A percentile compares a stretch with the other conserved stretches of the same genome.
phyloP scores from a whole-genome alignment of 306 rosid species.

The Casuarina cunninghamiana region DNA sequence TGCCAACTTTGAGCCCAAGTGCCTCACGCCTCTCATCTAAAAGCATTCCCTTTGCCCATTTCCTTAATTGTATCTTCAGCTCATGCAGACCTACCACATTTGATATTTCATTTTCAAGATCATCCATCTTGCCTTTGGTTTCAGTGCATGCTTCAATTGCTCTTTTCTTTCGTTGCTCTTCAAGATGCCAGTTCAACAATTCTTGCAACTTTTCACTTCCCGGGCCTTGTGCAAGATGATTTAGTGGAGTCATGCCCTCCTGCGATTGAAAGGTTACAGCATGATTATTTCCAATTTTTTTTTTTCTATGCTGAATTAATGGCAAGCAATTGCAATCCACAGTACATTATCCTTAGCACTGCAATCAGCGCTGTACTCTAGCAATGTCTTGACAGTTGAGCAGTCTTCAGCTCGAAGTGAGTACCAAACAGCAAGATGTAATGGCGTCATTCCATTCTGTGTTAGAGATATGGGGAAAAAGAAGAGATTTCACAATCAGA shows the following conservation, averaged over 20 bases:
- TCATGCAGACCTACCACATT: constrained; percentile 89
- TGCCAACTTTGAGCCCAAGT: constrained; percentile 84
- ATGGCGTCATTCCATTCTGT: constrained; percentile 98
- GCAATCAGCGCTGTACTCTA: constrained; percentile 79
- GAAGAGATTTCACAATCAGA: constrained; percentile 25
- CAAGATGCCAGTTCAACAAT: constrained; percentile 60
- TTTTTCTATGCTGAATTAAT: constrained; percentile 10
- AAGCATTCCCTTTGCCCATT: constrained; percentile 99
- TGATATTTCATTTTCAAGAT: constrained; percentile 74
- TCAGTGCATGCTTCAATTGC: constrained; percentile 91
- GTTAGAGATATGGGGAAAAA: constrained; percentile 24
- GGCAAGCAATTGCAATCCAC: constrained; percentile 16
- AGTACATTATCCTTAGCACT: constrained; percentile 76
- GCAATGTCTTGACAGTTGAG: constrained; percentile 68
- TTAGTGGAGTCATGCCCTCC: constrained; percentile 91
- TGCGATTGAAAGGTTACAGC: constrained; percentile 43
- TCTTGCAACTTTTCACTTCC: constrained; percentile 67
- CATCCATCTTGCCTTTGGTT: constrained; percentile 87
- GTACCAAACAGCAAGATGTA: constrained; percentile 96
- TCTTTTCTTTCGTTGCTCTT: constrained; percentile 73
- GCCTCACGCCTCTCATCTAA: constrained; percentile 98
- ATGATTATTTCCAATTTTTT: constrained; percentile 8
- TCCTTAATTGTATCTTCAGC: constrained; percentile 74
- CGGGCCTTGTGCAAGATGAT: constrained; percentile 80
- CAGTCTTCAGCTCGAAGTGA: constrained; percentile 78